phyloP scores from a whole-genome alignment of 2,329 filamentous ascomycete species.

The Ramularia collo-cygni region DNA sequence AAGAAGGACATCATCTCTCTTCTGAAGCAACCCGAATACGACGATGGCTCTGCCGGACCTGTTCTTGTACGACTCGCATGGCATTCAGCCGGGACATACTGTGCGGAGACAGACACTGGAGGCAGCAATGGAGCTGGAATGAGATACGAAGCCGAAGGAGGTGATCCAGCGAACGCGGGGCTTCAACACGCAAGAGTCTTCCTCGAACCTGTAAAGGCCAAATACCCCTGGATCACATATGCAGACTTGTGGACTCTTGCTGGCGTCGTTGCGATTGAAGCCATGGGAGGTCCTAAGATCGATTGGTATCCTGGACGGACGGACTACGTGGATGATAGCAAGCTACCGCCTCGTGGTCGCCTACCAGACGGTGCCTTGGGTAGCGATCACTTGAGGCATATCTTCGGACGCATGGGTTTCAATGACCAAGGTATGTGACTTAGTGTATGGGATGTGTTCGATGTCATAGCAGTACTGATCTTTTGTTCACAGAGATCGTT shows the following conservation, averaged over 20 bases:
- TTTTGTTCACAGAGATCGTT: no score
- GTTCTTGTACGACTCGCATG: conserved; percentile 59
- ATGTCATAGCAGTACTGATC: no score
- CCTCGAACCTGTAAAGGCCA: conserved; percentile 54
- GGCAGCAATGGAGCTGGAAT: conserved; percentile 60
- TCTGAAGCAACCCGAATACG: conserved; percentile 49
- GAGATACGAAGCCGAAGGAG: conserved; percentile 58
- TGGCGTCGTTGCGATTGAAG: conserved; percentile 51
- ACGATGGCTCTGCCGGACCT: conserved; percentile 58
- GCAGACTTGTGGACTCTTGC: conserved; percentile 60
- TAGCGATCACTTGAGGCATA: no score
- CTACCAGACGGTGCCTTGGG: conserved; percentile 50
- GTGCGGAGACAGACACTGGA: conserved; percentile 52
- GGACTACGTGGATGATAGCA: conserved; percentile 55
- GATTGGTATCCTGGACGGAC: conserved; percentile 53
- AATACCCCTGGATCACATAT: conserved; percentile 59
- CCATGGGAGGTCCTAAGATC: conserved; percentile 54
- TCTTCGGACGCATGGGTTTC: no score
- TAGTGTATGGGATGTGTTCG: no score
- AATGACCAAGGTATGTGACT: no score
- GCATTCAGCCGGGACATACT: conserved; percentile 60
- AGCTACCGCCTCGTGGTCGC: conserved; percentile 52
- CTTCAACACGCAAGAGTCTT: conserved; percentile 58
- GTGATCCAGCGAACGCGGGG: conserved; percentile 59
- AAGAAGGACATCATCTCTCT: conserved; percentile 37